These are phyloP conservation scores for Corynespora cassiicola DNA, from an alignment of 2,329 filamentous ascomycete species.

Conservation along the genomic window DNA sequence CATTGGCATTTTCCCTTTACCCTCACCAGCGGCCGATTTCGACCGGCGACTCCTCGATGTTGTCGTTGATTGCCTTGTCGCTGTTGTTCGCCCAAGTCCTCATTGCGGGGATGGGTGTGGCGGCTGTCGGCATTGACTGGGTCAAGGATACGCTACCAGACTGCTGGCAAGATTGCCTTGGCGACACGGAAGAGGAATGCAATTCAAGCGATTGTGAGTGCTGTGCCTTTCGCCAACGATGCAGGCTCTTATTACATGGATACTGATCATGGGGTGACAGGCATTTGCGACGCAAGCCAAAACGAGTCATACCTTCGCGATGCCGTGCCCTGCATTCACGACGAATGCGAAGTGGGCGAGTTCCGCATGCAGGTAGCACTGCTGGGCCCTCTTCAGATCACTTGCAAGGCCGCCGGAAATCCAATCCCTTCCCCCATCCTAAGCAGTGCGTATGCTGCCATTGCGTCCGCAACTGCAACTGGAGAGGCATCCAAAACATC, in stretches of 20 bases:
- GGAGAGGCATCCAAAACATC: slow-evolving; percentile 8
- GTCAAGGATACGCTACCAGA: slow-evolving; percentile 22
- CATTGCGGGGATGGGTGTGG: too few relatives aligned
- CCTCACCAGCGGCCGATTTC: too few relatives aligned
- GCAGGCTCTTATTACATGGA: too few relatives aligned
- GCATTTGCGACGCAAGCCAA: slow-evolving; percentile 31
- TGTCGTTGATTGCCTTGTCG: too few relatives aligned
- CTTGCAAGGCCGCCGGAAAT: slow-evolving; percentile 21
- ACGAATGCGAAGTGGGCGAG: slow-evolving; percentile 21
- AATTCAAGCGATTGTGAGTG: slow-evolving; percentile 24
- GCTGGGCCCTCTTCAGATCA: slow-evolving; percentile 23
- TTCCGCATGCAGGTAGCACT: slow-evolving; percentile 21
- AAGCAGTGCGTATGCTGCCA: slow-evolving; percentile 23
- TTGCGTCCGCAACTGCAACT: slow-evolving; percentile 5
- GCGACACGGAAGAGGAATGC: slow-evolving; percentile 21
- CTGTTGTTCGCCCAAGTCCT: too few relatives aligned
- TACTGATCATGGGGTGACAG: slow-evolving; percentile 13
- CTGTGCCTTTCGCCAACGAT: too few relatives aligned
- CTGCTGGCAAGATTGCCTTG: slow-evolving; percentile 29
- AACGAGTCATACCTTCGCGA: slow-evolving; percentile 21
- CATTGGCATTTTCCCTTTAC: too few relatives aligned
- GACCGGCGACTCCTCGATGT: too few relatives aligned
- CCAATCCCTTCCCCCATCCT: slow-evolving; percentile 25
- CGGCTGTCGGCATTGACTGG: slow-evolving; percentile 16
- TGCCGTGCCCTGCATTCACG: slow-evolving; percentile 24